Base-by-base conservation (phyloP, 257 asterid species). In the Hygrophila difformis region DNA sequence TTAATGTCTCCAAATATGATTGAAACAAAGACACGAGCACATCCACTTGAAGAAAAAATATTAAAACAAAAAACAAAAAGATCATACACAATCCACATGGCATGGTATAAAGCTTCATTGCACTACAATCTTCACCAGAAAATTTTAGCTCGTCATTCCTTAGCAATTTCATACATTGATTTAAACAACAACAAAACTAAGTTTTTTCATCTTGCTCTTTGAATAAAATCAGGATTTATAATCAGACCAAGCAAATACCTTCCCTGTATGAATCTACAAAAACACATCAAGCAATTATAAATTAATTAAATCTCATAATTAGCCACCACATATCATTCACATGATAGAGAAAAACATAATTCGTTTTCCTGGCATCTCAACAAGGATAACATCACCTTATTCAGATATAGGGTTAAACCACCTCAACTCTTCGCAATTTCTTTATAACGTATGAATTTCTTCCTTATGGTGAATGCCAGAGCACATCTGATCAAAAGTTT, bases 301-400 rank as follows among this genome's bases (percentile, higher is more conserved):
- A 45, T 67, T 64, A 69, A 63, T 60, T 40, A 78, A 82, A 74
- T 68, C 0, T 75, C 83, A 34, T 74, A 80, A 58, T 78, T 74
- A n/a, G 83, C 87, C 55, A 74, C 87, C 60, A 71, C 71, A 44
- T 78, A 78, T 3, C 87, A 80, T 55, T 78, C 74, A 49, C 74
- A 83, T 4, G 78, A 59, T 31, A 74, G 57, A 66, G 68, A 74
- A 47, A 71, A 68, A 1, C 80, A 78, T 42, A 78, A 63, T 0
- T 77, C 10, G 82, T 78, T 53, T 78, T 78, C 43, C 79, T 79
- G 2, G 69, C 53, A 40, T 79, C 75, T 44, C 76, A 20, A 82
- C 78, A 8, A 79, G 49, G 51, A 78, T 78, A 65, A 78, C 22
- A 7, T 12, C 1, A 78, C 77, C 64, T 57, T 71, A n/a, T 39